Conservation (phyloP, 371 early-diverging fungal species). For the Haplosporangium sp. region DNA sequence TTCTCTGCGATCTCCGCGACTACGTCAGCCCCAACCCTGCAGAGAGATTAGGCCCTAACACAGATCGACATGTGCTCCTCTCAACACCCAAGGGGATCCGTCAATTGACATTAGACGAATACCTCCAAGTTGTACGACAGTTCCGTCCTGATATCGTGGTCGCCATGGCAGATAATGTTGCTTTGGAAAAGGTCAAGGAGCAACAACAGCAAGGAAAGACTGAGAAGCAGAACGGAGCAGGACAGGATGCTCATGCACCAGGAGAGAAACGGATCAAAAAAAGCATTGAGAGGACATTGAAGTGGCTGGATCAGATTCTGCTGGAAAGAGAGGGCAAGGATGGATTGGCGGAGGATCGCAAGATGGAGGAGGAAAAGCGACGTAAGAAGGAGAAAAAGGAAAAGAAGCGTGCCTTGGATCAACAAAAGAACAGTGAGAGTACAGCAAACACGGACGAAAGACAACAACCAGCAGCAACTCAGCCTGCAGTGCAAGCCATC, state of each 20-base stretch:
- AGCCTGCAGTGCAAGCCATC: conserved; percentile 1
- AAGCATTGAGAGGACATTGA: conserved; percentile 73
- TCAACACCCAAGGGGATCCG: conserved; percentile 77
- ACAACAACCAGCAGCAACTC: not conserved
- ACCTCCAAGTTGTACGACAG: conserved; percentile 57
- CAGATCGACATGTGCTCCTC: conserved; percentile 73
- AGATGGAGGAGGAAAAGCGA: conserved; percentile 40
- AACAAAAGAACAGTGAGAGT: not conserved
- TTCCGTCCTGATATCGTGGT: conserved; percentile 68
- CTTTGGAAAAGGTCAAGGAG: conserved; percentile 49
- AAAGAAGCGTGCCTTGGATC: conserved; percentile 4
- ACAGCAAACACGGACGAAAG: conserved; percentile 3
- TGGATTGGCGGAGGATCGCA: conserved; percentile 12
- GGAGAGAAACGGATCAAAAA: conserved; percentile 70
- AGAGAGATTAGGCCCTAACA: conserved; percentile 60
- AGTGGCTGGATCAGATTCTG: conserved; percentile 71
- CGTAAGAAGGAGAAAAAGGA: conserved; percentile 35
- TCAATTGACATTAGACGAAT: conserved; percentile 64
- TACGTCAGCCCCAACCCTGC: conserved; percentile 49
- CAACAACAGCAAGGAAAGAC: not conserved
- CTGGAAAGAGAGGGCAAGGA: conserved; percentile 24
- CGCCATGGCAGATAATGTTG: conserved; percentile 56
- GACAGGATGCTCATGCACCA: conserved; percentile 12
- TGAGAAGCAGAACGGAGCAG: not conserved
- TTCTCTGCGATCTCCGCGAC: conserved; percentile 79